Conservation (phyloP, 257 asterid species). For the Voacanga thouarsii region DNA sequence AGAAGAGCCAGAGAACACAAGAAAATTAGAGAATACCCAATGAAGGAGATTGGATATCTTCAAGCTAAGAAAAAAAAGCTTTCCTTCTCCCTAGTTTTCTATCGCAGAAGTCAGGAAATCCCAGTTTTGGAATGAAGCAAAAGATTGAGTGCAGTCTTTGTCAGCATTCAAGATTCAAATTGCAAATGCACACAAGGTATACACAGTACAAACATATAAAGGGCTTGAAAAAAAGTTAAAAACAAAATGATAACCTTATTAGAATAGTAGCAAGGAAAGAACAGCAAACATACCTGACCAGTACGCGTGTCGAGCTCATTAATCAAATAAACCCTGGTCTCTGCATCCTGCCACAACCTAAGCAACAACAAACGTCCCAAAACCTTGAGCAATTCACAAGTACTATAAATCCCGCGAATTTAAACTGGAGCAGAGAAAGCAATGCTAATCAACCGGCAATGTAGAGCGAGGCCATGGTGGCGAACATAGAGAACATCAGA, state of each 20-base stretch:
- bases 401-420: not conserved
- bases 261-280: not conserved
- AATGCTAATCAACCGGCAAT: conserved; percentile 60
- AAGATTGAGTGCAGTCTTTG: conserved; percentile 56
- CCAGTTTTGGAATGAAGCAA: conserved; percentile 46
- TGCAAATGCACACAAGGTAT: conserved; percentile 20
- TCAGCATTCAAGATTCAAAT: conserved; percentile 47
- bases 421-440: not conserved
- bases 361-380: conserved; percentile 19
- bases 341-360: conserved; percentile 90
- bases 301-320: conserved; percentile 64
- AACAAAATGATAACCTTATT: not conserved
- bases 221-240: not conserved
- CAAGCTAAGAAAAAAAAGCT: conserved; percentile 62
- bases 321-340: conserved; percentile 52
- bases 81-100: conserved; percentile 24
- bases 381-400: not conserved
- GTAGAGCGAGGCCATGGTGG: conserved; percentile 75
- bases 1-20: not conserved
- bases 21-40: not conserved
- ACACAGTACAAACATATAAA: conserved; percentile 9
- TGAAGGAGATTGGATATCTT: conserved; percentile 86
- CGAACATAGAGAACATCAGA: conserved; percentile 68
- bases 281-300: conserved; percentile 49
- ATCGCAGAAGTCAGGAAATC: conserved; percentile 20